These are phyloP conservation scores for Cadophora luteo-olivacea DNA, from an alignment of 2,329 filamentous ascomycete genomes.

Conservation along the genomic window DNA sequence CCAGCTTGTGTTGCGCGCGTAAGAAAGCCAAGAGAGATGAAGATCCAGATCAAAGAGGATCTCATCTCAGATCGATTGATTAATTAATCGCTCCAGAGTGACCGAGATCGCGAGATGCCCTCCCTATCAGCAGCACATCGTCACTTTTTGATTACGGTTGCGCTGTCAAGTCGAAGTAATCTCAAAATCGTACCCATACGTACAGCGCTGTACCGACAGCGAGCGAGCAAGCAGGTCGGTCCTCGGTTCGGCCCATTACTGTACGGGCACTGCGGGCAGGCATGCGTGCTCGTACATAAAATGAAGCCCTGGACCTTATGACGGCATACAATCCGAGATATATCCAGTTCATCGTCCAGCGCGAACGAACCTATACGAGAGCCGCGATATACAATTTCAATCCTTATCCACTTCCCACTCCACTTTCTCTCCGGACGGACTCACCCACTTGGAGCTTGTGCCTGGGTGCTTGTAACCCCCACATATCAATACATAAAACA, in stretches of 20 bases:
- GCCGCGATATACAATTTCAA: neutral
- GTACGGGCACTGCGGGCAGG: neutral
- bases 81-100: neutral
- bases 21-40: neutral
- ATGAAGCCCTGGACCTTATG: neutral
- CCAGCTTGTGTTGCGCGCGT: neutral
- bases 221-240: neutral
- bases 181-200: neutral
- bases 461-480: neutral
- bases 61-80: neutral
- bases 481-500: slow-evolving; percentile 1
- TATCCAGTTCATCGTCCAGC: neutral
- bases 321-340: slow-evolving; percentile 12
- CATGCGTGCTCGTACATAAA: neutral
- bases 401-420: neutral
- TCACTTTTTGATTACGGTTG: slow-evolving; percentile 6
- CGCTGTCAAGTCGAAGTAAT: neutral
- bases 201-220: too few relatives aligned
- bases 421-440: neutral
- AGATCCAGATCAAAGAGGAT: neutral
- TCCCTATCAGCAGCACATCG: neutral
- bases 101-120: neutral
- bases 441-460: neutral
- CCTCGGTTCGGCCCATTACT: slow-evolving; percentile 6
- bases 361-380: slow-evolving; percentile 7